Evolutionary conservation across 2,329 filamentous ascomycete species (phyloP).

Genomic region (Talaromyces sp.): DNA sequence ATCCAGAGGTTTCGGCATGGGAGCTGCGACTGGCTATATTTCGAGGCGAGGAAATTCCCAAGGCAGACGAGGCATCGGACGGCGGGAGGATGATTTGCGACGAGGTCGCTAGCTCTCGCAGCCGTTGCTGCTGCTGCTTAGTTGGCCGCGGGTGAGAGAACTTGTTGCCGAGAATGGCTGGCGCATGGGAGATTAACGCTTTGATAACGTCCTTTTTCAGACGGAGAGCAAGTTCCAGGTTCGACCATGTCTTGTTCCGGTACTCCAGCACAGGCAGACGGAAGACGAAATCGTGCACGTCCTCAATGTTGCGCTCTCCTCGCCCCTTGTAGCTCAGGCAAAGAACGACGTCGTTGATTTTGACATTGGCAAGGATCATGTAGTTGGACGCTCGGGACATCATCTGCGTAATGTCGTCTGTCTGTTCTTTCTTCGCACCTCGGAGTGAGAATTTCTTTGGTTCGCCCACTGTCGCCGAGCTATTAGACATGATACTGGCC

Average conservation of each 20-base stretch:
- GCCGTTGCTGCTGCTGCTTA: conserved; percentile 70
- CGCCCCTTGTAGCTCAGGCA: conserved; percentile 97
- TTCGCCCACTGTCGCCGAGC: conserved; percentile 21
- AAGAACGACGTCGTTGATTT: conserved; percentile 89
- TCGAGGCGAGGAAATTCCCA: conserved; percentile 23
- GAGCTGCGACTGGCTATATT: conserved; percentile 34
- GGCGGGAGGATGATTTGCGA: conserved; percentile 57
- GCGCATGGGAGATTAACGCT: conserved; percentile 89
- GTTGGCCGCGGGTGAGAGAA: conserved; percentile 82
- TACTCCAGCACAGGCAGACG: conserved; percentile 91
- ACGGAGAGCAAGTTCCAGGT: conserved; percentile 85
- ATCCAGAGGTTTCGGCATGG: conserved; percentile 8
- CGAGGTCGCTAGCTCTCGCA: conserved; percentile 79
- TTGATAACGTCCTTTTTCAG: conserved; percentile 93
- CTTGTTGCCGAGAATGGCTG: conserved; percentile 96
- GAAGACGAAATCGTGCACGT: conserved; percentile 97
- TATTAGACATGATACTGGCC: conserved; percentile 24
- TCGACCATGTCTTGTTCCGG: conserved; percentile 98
- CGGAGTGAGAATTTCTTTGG: conserved; percentile 48
- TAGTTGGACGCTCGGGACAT: conserved; percentile 91
- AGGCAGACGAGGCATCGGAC: conserved; percentile 23
- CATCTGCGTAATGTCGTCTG: conserved; percentile 95
- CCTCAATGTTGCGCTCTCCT: conserved; percentile 90
- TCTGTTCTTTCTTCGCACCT: conserved; percentile 56
- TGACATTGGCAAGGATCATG: conserved; percentile 95